Base-by-base conservation (phyloP, 2,329 filamentous ascomycete species). In the Podosphaera leucotricha region DNA sequence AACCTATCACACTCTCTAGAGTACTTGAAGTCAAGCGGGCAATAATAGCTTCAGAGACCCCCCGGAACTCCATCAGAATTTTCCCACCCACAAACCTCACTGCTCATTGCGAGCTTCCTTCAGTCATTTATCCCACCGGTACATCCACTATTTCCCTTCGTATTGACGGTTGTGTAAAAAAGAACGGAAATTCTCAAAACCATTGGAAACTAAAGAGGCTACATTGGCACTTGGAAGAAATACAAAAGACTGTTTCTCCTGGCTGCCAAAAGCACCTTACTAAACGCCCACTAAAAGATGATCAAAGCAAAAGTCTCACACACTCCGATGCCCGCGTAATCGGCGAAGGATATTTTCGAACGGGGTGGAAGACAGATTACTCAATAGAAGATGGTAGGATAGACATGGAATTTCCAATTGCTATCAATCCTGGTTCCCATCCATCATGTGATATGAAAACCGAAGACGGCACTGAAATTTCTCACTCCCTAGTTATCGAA, bases 81-180 rank as follows among this genome's bases (percentile, higher is more conserved):
- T 98, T 98, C 63, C 90, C 87, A 41, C 87, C 90, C 0, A 98
- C 90, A 52, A 90, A 92, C 62, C 77, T 98, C 55, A 86, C 83
- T 52, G 81, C 84, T 46, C 78, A 77, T 55, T 80, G 90, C 49
- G 77, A 83, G 54, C 77, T 92, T 50, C 79, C 79, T 40, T 75
- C 82, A 33, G 74, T 92, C 50, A 77, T 94, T 49, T 79, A 93
- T 62, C 85, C 87, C 4, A 81, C 86, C 47, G 81, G 83, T 54
- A 75, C 73, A 54, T 87, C 92, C 63, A 79, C 69, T 10, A 70
- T 94, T 42, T 70, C 74, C 39, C 76, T 94, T 63, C 77, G 78
- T 43, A 71, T 98, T 50, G 82, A 86, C 49, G 87, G 87, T n/a
- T 75, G 94, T 44, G 75, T 85, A 37, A 79, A 74, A 51, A 63